Evolutionary conservation across 2,329 filamentous ascomycete species (phyloP).

Genomic region (Arthrobotrys entomopaga): DNA sequence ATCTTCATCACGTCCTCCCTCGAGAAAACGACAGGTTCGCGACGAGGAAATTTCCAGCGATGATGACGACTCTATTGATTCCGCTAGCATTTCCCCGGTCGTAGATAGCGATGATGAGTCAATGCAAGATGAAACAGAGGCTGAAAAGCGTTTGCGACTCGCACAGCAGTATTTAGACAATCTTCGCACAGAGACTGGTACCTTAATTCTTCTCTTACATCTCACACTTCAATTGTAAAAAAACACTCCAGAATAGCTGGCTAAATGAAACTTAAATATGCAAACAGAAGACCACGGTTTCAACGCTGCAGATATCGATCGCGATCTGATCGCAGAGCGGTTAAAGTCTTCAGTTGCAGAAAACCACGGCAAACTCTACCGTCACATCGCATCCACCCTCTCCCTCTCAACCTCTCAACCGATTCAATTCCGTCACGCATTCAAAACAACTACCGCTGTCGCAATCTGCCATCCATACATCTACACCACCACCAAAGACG

Average conservation of each 20-base stretch:
- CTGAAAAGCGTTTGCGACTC: constrained; percentile 83
- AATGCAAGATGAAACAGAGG: constrained; percentile 84
- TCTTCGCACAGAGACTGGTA: constrained; percentile 73
- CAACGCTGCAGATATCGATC: constrained; percentile 91
- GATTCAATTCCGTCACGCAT: constrained; percentile 81
- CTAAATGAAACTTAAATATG: neutral
- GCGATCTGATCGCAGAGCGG: constrained; percentile 88
- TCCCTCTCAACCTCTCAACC: constrained; percentile 75
- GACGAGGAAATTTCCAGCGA: constrained; percentile 91
- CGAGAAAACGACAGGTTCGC: constrained; percentile 63
- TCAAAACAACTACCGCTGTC: constrained; percentile 79
- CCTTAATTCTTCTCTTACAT: neutral
- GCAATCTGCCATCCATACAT: constrained; percentile 81
- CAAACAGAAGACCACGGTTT: constrained; percentile 77
- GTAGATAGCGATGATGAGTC: constrained; percentile 68
- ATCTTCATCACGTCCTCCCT: constrained; percentile 64
- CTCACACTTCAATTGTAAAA: too few species aligned
- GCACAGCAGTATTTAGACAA: constrained; percentile 95
- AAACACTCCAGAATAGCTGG: too few species aligned
- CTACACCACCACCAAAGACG: constrained; percentile 89
- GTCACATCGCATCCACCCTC: constrained; percentile 78
- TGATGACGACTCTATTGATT: constrained; percentile 67
- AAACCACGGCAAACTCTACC: constrained; percentile 87
- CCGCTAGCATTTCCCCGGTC: constrained; percentile 57
- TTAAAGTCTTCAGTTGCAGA: constrained; percentile 76